Evolutionary conservation across 2,329 filamentous ascomycete species (phyloP).

Genomic region (Claviceps maximensis): DNA sequence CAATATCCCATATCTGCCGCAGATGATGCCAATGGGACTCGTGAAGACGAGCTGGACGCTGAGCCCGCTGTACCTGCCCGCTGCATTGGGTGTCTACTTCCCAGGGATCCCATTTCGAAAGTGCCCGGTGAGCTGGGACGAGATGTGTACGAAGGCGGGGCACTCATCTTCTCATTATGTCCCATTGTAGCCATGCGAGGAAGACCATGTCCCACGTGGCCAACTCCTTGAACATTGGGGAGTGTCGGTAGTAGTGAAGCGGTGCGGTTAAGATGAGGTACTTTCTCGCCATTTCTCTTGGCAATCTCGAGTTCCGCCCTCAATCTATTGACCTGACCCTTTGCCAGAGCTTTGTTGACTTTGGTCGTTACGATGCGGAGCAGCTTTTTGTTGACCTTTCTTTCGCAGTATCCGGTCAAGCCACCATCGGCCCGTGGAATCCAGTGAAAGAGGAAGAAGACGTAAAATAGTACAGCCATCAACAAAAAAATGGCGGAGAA

Average conservation of each 20-base stretch:
- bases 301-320: conserved; percentile 37
- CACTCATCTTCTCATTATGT: conserved; percentile 46
- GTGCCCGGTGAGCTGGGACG: conserved; percentile 40
- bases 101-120: conserved; percentile 39
- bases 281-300: conserved; percentile 39
- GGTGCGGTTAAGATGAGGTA: conserved; percentile 33
- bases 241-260: conserved; percentile 62
- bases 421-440: conserved; percentile 73
- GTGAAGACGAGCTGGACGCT: conserved; percentile 47
- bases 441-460: conserved; percentile 85
- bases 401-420: conserved; percentile 72
- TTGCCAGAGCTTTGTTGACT: conserved; percentile 76
- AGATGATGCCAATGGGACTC: conserved; percentile 46
- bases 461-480: conserved; percentile 64
- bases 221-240: conserved; percentile 20
- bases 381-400: conserved; percentile 79
- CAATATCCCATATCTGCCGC: conserved; percentile 48
- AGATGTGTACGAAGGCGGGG: conserved; percentile 50
- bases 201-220: conserved; percentile 34
- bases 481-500: conserved; percentile 65
- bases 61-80: conserved; percentile 43
- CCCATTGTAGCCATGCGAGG: conserved; percentile 45
- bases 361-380: conserved; percentile 74
- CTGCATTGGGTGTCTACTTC: conserved; percentile 35
- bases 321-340: conserved; percentile 51